These are phyloP conservation scores for Penicilliopsis zonata DNA, from an alignment of 495 filamentous ascomycete genomes.

Conservation along the genomic window DNA sequence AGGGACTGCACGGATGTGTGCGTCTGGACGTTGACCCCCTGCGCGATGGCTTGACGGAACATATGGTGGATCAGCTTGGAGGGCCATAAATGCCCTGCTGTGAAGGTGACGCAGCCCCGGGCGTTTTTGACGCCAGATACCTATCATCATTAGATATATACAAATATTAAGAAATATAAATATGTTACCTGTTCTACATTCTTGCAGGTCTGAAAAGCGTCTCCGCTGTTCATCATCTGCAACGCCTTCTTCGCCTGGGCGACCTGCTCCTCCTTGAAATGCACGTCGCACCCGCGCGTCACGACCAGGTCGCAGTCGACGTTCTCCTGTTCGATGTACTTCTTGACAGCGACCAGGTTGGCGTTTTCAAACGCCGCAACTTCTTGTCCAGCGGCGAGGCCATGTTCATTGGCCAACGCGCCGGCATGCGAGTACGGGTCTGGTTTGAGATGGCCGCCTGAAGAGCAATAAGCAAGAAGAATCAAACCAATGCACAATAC, in stretches of 20 bases:
- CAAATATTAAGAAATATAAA: no score
- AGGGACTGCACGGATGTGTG: constrained; percentile 42
- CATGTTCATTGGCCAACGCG: constrained; percentile 15
- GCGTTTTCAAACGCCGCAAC: constrained; percentile 20
- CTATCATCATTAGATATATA: no score
- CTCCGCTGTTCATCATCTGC: no score
- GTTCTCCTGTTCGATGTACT: constrained; percentile 20
- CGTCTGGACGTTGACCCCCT: constrained; percentile 49
- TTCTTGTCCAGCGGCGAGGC: constrained; percentile 10
- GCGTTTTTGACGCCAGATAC: constrained; percentile 21
- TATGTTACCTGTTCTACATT: no score
- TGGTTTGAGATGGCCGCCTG: constrained; percentile 20
- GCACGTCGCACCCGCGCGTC: constrained; percentile 25
- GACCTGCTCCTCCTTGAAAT: constrained; percentile 17
- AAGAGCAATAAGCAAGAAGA: no score
- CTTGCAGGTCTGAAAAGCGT: no score
- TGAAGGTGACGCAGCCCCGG: constrained; percentile 18
- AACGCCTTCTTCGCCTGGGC: constrained; percentile 16
- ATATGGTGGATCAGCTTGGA: constrained; percentile 54
- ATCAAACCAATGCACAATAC: no score
- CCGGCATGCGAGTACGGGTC: constrained; percentile 19
- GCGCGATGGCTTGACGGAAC: constrained; percentile 36
- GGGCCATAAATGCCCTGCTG: constrained; percentile 49
- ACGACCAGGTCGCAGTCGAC: constrained; percentile 31
- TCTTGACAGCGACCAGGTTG: constrained; percentile 18